A percentile compares a stretch with the other conserved stretches of the same genome.
Evolutionary conservation across 2,329 filamentous ascomycete genomes (phyloP).

Genomic region (Stagonosporopsis rhizophila): DNA sequence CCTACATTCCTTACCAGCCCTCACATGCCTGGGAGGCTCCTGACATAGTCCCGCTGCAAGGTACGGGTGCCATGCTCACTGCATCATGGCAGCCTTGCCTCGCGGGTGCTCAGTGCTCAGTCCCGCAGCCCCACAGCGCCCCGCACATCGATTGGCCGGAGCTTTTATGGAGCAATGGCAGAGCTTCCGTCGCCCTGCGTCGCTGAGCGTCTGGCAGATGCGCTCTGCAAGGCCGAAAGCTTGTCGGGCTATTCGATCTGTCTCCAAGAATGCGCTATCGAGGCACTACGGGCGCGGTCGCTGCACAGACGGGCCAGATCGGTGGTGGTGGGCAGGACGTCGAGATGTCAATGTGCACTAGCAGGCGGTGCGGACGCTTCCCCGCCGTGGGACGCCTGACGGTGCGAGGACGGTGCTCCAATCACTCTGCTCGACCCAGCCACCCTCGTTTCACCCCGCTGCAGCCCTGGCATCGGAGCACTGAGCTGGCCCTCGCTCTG

Average conservation of each 20-base stretch:
- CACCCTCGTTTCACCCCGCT: slow-evolving; percentile 18
- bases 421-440: slow-evolving; percentile 6
- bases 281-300: neutral
- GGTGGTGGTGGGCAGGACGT: neutral
- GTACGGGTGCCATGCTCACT: neutral
- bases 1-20: neutral
- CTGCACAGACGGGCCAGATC: neutral
- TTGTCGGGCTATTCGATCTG: neutral
- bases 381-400: slow-evolving; percentile 8
- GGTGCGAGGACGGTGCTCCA: neutral
- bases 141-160: slow-evolving; percentile 11
- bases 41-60: slow-evolving; percentile 3
- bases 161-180: slow-evolving; percentile 1
- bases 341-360: slow-evolving; percentile 7
- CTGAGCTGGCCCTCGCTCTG: slow-evolving; percentile 13
- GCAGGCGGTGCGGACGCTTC: slow-evolving; percentile 2
- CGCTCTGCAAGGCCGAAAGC: neutral
- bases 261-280: neutral
- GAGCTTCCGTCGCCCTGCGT: slow-evolving; percentile 1
- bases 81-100: slow-evolving; percentile 2
- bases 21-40: neutral
- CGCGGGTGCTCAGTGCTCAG: slow-evolving; percentile 1
- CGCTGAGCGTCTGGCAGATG: neutral
- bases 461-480: slow-evolving; percentile 17
- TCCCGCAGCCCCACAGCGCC: neutral